Base-by-base conservation (phyloP, 176 grass and related monocot species). In the Paspalum vaginatum region DNA sequence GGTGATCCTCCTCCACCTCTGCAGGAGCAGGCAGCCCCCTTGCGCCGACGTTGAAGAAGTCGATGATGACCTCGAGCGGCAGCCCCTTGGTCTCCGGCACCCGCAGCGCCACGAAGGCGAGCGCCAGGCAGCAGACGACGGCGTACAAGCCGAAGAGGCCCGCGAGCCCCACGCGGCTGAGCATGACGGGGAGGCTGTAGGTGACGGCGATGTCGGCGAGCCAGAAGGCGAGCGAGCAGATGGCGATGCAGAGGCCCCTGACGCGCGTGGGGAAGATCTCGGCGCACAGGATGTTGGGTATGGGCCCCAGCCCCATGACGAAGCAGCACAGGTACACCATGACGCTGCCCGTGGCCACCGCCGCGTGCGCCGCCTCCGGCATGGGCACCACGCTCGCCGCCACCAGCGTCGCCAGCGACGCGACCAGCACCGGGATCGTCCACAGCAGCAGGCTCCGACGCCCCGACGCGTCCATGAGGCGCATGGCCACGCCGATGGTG, bases 241-340 rank as follows among this genome's bases (percentile, higher is more conserved):
- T 92, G 67, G 95, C 89, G 66, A 94, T 94, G 89, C 95, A 92
- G 14, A 94, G 43, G 0, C 91, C 91, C 0, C 94, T 75, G 3
- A 97, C 87, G 16, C 89, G 85, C n/a, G 95, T 97, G 0, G 91
- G 94, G 80, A 97, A 97, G 43, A 94, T 94, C 83, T 94, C 94
- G 0, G 91, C 73, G 53, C 91, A 97, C 11, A 94, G 75, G 76
- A 97, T 97, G 80, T 90, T 94, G 20, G 95, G 94, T 79, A 97
- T 80, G 68, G 91, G 95, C 0, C 94, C 89, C 45, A 97, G 94
- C 0, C 94, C 94, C 94, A 97, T 97, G 18, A 97, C 91, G 70
- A 97, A 97, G 56, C 83, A 88, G 85, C 91, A 97, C 13, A 97
- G 77, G 85, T 94, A 97, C 27, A 92, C 51, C 18, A 94, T 70